phyloP scores from a whole-genome alignment of 2,329 filamentous ascomycete species.

The Diaporthe humulicola region DNA sequence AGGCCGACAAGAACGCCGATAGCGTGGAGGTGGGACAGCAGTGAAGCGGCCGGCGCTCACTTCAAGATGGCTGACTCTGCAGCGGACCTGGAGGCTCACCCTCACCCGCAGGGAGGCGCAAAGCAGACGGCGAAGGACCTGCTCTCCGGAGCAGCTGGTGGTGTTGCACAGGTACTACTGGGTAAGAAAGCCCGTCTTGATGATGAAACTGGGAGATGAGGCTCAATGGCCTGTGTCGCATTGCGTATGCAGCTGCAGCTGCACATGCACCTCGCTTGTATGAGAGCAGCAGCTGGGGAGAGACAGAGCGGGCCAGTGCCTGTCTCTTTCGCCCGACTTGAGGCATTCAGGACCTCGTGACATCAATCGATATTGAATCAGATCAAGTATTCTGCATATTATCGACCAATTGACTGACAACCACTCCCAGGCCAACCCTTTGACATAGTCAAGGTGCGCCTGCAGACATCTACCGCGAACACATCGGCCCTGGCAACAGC shows the following conservation, averaged over 20 bases:
- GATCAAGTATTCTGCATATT: too few relatives aligned
- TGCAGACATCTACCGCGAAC: constrained; percentile 91
- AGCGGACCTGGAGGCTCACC: constrained; percentile 52
- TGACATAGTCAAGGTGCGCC: constrained; percentile 97
- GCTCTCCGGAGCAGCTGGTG: constrained; percentile 89
- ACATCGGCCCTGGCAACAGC: constrained; percentile 84
- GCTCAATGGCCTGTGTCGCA: not conserved
- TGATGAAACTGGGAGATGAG: not conserved
- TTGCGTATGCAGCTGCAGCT: not conserved
- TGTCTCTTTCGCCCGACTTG: not conserved
- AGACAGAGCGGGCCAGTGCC: constrained; percentile 11
- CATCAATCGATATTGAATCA: not conserved
- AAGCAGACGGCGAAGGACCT: constrained; percentile 86
- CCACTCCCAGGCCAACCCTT: constrained; percentile 72
- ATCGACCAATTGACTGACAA: constrained; percentile 13
- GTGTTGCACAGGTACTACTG: constrained; percentile 92
- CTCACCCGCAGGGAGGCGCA: constrained; percentile 49
- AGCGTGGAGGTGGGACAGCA: constrained; percentile 34
- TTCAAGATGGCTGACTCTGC: constrained; percentile 51
- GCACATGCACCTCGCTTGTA: not conserved
- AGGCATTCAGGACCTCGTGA: not conserved
- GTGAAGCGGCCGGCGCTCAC: constrained; percentile 4
- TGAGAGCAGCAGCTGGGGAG: constrained; percentile 3
- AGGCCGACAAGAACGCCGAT: not conserved
- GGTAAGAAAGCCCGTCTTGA: constrained; percentile 68